Evolutionary conservation across 1,139 yeast species (phyloP).

Genomic region (Protomyces inouyei): DNA sequence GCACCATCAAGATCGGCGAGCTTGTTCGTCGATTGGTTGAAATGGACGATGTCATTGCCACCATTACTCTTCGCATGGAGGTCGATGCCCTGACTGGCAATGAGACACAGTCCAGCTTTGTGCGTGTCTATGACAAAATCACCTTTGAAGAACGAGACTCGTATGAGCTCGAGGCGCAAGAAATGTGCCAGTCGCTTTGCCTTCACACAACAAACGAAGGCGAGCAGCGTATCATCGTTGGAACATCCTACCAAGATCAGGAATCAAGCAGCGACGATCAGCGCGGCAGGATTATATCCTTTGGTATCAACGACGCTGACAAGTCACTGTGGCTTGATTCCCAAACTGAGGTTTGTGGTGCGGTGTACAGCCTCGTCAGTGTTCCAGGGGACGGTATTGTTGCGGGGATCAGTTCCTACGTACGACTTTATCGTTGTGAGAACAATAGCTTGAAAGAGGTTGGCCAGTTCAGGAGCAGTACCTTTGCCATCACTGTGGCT

Average conservation of each 20-base stretch:
- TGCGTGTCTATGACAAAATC: constrained; percentile 30
- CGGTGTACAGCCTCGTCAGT: constrained; percentile 31
- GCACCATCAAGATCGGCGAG: constrained; percentile 32
- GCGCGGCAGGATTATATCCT: constrained; percentile 32
- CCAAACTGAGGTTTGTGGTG: constrained; percentile 31
- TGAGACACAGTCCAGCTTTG: constrained; percentile 31
- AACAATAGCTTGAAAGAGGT: constrained; percentile 5
- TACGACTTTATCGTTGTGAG: constrained; percentile 17
- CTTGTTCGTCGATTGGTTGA: constrained; percentile 31
- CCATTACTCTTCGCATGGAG: constrained; percentile 32
- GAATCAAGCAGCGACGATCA: constrained; percentile 28
- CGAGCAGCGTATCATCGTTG: constrained; percentile 31
- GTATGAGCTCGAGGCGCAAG: constrained; percentile 31
- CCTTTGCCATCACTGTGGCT: constrained; percentile 32
- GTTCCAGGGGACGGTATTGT: constrained; percentile 28
- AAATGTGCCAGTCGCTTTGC: constrained; percentile 32
- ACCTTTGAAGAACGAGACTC: constrained; percentile 27
- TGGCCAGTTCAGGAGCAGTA: constrained; percentile 30
- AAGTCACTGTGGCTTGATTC: constrained; percentile 28
- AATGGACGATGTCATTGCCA: constrained; percentile 27
- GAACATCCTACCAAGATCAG: constrained; percentile 32
- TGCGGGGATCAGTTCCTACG: constrained; percentile 32
- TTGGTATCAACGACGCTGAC: constrained; percentile 27
- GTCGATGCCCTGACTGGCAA: constrained; percentile 31
- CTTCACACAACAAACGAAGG: constrained; percentile 21